These are phyloP conservation scores for Diaporthe batatas DNA, from an alignment of 2,329 filamentous ascomycete genomes.

Conservation along the genomic window DNA sequence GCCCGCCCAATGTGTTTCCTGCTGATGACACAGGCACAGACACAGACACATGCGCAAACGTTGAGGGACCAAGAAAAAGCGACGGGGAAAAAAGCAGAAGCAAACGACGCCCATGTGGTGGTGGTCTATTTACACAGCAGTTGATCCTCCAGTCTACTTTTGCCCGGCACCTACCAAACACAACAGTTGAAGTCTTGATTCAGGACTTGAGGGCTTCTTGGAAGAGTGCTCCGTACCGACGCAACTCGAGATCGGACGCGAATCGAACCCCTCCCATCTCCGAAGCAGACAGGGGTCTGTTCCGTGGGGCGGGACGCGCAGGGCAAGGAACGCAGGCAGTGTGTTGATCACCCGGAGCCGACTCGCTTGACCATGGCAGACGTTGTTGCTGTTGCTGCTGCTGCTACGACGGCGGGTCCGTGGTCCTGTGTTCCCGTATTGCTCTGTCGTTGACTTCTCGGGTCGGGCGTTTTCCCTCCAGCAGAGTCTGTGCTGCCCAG, in stretches of 20 bases:
- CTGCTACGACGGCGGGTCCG: no score
- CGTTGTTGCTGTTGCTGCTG: no score
- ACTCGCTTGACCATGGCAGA: background rate
- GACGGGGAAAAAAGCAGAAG: background rate
- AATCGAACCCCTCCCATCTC: conserved; percentile 25
- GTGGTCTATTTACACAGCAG: background rate
- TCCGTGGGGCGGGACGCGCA: background rate
- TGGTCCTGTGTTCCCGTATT: background rate
- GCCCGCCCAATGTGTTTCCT: no score
- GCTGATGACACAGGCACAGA: no score
- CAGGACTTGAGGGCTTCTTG: no score
- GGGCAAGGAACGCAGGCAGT: background rate
- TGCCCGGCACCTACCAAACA: no score
- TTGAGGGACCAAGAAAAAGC: no score
- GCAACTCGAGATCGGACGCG: background rate
- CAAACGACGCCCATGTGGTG: conserved; percentile 4
- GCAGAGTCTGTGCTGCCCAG: conserved; percentile 11
- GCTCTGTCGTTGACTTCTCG: no score
- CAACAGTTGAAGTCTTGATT: no score
- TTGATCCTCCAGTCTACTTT: background rate
- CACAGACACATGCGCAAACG: background rate
- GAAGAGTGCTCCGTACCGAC: no score
- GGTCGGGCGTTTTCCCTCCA: conserved; percentile 22
- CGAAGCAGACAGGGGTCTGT: conserved; percentile 24
- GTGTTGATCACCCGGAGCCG: background rate